Conservation (phyloP, 2,329 filamentous ascomycete species). For the Epichloe sibirici region DNA sequence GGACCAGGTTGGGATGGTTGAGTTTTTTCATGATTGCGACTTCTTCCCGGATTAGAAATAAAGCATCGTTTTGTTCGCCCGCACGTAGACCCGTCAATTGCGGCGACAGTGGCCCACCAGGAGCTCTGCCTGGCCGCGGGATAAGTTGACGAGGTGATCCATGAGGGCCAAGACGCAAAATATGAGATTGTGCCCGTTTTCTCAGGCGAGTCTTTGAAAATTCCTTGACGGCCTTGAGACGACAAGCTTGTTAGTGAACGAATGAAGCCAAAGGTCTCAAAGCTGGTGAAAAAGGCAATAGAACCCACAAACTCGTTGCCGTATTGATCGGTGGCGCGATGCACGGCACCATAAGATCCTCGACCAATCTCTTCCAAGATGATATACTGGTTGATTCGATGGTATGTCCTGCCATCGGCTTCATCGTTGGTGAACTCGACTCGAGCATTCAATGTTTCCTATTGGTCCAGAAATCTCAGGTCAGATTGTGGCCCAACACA, state of each 20-base stretch:
- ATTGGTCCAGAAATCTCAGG: slow-evolving; percentile 7
- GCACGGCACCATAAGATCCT: slow-evolving; percentile 89
- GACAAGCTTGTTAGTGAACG: slow-evolving; percentile 9
- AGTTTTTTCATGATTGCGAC: slow-evolving; percentile 99
- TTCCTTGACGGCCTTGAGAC: slow-evolving; percentile 78
- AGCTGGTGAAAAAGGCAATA: slow-evolving; percentile 1
- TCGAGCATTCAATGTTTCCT: slow-evolving; percentile 87
- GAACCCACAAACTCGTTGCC: slow-evolving; percentile 78
- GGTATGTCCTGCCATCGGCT: slow-evolving; percentile 66
- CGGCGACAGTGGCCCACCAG: slow-evolving; percentile 12
- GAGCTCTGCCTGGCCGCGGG: slow-evolving; percentile 6
- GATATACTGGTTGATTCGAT: slow-evolving; percentile 87
- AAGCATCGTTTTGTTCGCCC: slow-evolving; percentile 54
- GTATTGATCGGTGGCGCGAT: slow-evolving; percentile 80
- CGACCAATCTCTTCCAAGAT: slow-evolving; percentile 94
- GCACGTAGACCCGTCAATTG: slow-evolving; percentile 19
- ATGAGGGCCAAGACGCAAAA: slow-evolving; percentile 47
- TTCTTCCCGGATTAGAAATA: slow-evolving; percentile 86
- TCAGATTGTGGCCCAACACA: not conserved
- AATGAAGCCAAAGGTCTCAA: not conserved
- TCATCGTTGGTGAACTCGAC: slow-evolving; percentile 81
- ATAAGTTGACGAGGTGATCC: slow-evolving; percentile 19
- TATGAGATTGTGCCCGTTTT: slow-evolving; percentile 81
- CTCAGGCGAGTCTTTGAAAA: slow-evolving; percentile 88
- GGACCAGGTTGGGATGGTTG: slow-evolving; percentile 87